Conservation (phyloP, 2,329 filamentous ascomycete genomes). For the Onygenales sp. region DNA sequence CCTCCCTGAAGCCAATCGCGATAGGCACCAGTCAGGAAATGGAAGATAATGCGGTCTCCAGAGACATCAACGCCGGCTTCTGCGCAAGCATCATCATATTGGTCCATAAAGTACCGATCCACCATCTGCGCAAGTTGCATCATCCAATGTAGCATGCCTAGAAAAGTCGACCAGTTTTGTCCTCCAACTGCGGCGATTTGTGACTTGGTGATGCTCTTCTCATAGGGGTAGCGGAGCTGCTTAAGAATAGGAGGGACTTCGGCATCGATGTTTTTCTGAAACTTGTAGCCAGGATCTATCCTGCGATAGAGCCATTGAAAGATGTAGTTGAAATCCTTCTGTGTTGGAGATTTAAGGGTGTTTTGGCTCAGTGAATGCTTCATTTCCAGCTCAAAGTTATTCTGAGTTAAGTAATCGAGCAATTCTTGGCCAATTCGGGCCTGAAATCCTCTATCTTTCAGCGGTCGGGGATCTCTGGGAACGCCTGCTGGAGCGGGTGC, state of each 20-base stretch:
- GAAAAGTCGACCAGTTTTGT: slow-evolving; percentile 92
- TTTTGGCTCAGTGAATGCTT: slow-evolving; percentile 89
- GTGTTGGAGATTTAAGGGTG: slow-evolving; percentile 84
- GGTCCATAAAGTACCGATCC: slow-evolving; percentile 66
- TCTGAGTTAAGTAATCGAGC: slow-evolving; percentile 79
- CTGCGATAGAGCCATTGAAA: slow-evolving; percentile 97
- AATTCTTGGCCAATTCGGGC: slow-evolving; percentile 78
- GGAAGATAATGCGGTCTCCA: slow-evolving; percentile 87
- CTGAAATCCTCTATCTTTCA: slow-evolving; percentile 73
- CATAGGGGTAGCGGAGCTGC: slow-evolving; percentile 88
- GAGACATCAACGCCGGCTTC: slow-evolving; percentile 81
- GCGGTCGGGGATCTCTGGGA: slow-evolving; percentile 73
- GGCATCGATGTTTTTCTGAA: slow-evolving; percentile 89
- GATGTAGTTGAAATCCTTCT: slow-evolving; percentile 97
- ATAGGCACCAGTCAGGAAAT: slow-evolving; percentile 84
- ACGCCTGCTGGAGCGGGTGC: slow-evolving; percentile 72
- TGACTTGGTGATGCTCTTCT: slow-evolving; percentile 91
- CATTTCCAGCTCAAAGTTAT: slow-evolving; percentile 98
- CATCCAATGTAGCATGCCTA: slow-evolving; percentile 95
- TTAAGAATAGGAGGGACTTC: slow-evolving; percentile 90
- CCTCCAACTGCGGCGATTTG: slow-evolving; percentile 91
- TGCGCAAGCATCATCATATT: slow-evolving; percentile 82
- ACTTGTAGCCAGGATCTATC: slow-evolving; percentile 87
- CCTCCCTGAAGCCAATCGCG: slow-evolving; percentile 89
- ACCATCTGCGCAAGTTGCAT: slow-evolving; percentile 96